A percentile compares a stretch with the other conserved stretches of the same genome.
phyloP scores from a whole-genome alignment of 306 rosid genomes.

The Sicyos baderoa region DNA sequence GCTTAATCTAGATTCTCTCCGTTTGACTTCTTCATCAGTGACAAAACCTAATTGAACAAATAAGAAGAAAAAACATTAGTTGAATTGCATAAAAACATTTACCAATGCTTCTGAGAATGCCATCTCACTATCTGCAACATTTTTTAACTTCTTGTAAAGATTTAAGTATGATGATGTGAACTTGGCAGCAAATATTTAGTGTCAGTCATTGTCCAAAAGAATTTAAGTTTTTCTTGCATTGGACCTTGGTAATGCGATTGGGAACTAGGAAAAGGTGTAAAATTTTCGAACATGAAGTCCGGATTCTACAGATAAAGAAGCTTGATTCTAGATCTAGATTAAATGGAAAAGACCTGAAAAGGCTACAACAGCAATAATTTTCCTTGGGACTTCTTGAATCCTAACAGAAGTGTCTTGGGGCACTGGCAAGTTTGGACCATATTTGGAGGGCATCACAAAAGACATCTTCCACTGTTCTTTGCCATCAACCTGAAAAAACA shows the following conservation, averaged over 20 bases:
- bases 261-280: neutral
- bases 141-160: neutral
- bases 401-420: constrained; percentile 77
- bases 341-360: constrained; percentile 67
- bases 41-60: constrained; percentile 47
- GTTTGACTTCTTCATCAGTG: constrained; percentile 58
- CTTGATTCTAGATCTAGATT: constrained; percentile 15
- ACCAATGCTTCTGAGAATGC: neutral
- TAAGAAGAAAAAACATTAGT: neutral
- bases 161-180: neutral
- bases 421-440: constrained; percentile 62
- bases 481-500: constrained; percentile 43
- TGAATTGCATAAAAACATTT: neutral
- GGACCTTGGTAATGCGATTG: neutral
- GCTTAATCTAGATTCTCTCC: constrained; percentile 49
- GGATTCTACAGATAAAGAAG: neutral
- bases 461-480: constrained; percentile 84
- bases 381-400: constrained; percentile 65
- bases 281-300: neutral
- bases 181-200: neutral
- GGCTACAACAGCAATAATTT: constrained; percentile 63
- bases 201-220: neutral
- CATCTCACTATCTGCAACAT: neutral
- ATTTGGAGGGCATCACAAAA: constrained; percentile 81
- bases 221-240: neutral